Evolutionary conservation across 2,329 filamentous ascomycete genomes (phyloP), one percentile per base, ranked within the genome.

Genomic region (Botrytis fabae): DNA sequence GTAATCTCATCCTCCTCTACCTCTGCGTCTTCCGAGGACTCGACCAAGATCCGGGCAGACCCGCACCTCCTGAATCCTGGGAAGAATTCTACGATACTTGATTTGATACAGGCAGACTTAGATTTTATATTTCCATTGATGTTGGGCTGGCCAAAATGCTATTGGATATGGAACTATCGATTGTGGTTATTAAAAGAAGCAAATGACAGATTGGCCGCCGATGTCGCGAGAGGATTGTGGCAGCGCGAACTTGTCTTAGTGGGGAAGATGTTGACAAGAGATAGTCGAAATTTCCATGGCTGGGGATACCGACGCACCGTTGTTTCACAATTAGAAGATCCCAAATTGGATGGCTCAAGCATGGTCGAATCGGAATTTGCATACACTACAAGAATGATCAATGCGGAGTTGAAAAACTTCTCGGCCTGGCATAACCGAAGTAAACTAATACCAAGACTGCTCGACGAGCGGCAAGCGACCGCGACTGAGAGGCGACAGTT

Each of bases 141-240:
- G 68, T 87, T 93, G 76, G 90, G 94, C 77, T 95, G 90, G 77
- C 96, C 96, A 10, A 99, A 99, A 82, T 98, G 96, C 86, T 99
- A 99, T 84, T 98, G 96, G 95, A 95, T 99, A 79, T 99, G 96
- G 96, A 97, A 97, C 78, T 95, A 98, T 82, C 91, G 96, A 42
- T 83, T 92, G 63, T 99, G 96, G 95, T 85, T 95, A 4, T 85
- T 99, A 22, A 85, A 91, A 71, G 89, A 93, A 81, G 90, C 91
- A 48, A 92, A 92, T 64, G 81, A 85, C 20, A 85, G 90, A 28
- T 85, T 97, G 16, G 87, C 89, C 2, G 75, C 82, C 1, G 73
- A 84, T 0, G 80, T 84, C 25, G 89, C 93, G 2, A 86, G 88
- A 35, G 83, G 85, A 57, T 85, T 98, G 68, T 99, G 96, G 96